Percentiles rank a stretch among this genome's conserved stretches.
Conservation (phyloP, 1,284 basidiomycete genomes). For the Cutaneotrichosporon cavernicola region DNA sequence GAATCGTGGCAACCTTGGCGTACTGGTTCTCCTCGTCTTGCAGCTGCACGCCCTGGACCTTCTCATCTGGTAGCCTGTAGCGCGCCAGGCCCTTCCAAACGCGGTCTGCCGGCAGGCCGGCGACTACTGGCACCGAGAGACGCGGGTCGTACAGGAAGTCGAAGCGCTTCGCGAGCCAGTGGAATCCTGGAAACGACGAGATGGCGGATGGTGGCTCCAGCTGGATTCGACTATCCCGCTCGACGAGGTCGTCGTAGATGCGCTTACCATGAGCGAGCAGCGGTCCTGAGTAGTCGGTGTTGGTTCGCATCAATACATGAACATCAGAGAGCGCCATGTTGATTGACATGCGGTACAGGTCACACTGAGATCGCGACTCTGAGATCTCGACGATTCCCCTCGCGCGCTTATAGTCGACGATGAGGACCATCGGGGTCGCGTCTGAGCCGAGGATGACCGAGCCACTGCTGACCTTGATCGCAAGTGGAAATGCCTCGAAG, state of each 20-base stretch:
- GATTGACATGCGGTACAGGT: slow-evolving; percentile 75
- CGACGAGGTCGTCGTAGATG: slow-evolving; percentile 62
- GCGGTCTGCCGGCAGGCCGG: slow-evolving; percentile 41
- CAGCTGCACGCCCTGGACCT: slow-evolving; percentile 22
- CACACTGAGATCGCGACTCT: slow-evolving; percentile 70
- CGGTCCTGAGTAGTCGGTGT: slow-evolving; percentile 68
- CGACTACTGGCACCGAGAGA: slow-evolving; percentile 40
- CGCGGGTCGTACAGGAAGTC: slow-evolving; percentile 41
- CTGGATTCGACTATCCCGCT: slow-evolving; percentile 48
- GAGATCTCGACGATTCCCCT: slow-evolving; percentile 75
- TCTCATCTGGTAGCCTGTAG: slow-evolving; percentile 47
- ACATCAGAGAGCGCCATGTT: slow-evolving; percentile 68
- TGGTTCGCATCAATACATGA: slow-evolving; percentile 68
- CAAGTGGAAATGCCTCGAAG: slow-evolving; percentile 75
- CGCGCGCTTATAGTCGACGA: slow-evolving; percentile 70
- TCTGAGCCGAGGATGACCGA: slow-evolving; percentile 77
- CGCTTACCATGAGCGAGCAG: slow-evolving; percentile 66
- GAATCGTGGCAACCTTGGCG: slow-evolving; percentile 75
- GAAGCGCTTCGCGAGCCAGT: slow-evolving; percentile 40
- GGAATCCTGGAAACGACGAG: slow-evolving; percentile 44
- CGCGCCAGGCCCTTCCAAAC: slow-evolving; percentile 55
- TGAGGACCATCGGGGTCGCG: slow-evolving; percentile 75
- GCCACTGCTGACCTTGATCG: slow-evolving; percentile 69
- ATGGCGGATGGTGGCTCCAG: slow-evolving; percentile 41
- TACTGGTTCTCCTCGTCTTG: slow-evolving; percentile 63